Base-by-base conservation (phyloP, 768 basidiomycete species). In the Hericium coralloides region DNA sequence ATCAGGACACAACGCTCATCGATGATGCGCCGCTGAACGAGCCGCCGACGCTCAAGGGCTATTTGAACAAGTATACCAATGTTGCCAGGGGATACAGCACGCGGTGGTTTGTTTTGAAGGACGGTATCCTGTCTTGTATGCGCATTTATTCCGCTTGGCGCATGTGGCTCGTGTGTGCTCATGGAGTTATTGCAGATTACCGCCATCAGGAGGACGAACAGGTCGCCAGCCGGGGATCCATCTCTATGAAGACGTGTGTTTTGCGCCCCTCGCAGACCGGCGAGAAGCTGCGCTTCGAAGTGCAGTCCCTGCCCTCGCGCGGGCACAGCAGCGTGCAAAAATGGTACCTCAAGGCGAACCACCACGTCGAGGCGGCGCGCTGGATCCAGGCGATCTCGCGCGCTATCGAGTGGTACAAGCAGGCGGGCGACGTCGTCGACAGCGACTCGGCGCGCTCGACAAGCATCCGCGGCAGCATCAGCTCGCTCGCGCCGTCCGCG, bases 21-120 rank as follows among this genome's bases (percentile, higher is more conserved):
- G 76, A 78, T 4, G 66, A 71, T 8, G 70, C 77, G 1, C 62
- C 74, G 0, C 52, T 66, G 2, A 72, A 74, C 1, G 81, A 84
- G 50, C 81, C 86, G 1, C 84, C 87, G 0, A 69, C 76, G 2
- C 69, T 91, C 56, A 84, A 81, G 60, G 92, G 90, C 0, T 92
- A 92, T 65, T 73, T 92, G 18, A 92, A 89, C 69, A 98, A 98
- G 69, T 97, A 94, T 66, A 85, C 87, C 1, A 98, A 97, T 63
- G 89, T 97, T 39, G 91, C 92, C 0, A 85, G 83, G 63, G 94
- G 95, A 0, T 95, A 93, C 67, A 85, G 83, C 58, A 87, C 89
- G 0, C 77, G 94, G 1, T 97, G 93, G 92, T 95, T 98, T 65
- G 91, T 95, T 0, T 78, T 97, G 18, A 85, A 89, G 64, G 81